Evolutionary conservation across 176 grass and related monocot species (phyloP).

Genomic region (Bonia amplexicaulis): DNA sequence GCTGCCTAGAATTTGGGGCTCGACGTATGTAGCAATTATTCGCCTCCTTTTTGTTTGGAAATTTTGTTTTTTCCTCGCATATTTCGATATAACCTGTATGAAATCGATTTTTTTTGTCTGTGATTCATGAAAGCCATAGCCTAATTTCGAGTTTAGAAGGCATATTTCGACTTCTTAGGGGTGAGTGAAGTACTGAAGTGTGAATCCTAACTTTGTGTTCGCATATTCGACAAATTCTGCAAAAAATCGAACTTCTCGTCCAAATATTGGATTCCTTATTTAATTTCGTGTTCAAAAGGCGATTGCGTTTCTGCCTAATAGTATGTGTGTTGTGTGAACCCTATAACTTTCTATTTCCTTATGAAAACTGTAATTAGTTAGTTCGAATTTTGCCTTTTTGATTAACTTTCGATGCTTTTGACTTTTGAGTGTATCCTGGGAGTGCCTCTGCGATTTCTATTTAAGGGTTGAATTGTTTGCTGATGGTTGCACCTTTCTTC

Average conservation of each 20-base stretch:
- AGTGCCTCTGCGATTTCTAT: background rate
- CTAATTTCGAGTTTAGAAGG: background rate
- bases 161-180: background rate
- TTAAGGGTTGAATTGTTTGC: background rate
- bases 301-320: background rate
- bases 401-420: background rate
- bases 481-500: slow-evolving; percentile 27
- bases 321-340: background rate
- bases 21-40: background rate
- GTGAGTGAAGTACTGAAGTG: background rate
- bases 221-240: background rate
- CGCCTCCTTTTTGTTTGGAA: background rate
- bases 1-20: background rate
- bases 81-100: background rate
- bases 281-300: background rate
- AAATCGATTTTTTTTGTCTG: background rate
- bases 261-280: background rate
- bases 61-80: background rate
- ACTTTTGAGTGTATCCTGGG: background rate
- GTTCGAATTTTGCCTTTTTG: background rate
- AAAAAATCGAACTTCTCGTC: background rate
- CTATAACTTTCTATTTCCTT: background rate
- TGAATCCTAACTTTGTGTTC: background rate
- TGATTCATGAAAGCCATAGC: background rate
- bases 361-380: background rate